Base-by-base conservation (phyloP, 768 basidiomycete species). In the Candolleomyces efflorescens region DNA sequence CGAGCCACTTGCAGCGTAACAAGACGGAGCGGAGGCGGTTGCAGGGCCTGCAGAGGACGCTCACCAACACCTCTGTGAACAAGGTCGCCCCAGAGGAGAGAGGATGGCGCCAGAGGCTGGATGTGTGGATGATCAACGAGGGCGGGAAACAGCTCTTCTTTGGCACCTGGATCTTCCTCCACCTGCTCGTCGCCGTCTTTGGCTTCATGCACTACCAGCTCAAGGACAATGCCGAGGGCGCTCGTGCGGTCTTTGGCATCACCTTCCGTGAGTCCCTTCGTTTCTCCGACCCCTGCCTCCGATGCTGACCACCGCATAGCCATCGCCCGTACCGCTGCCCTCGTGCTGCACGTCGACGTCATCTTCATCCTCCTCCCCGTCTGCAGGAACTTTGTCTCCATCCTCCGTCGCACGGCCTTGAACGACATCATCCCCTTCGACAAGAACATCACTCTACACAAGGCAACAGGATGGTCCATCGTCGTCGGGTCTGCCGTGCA, bases 111-210 rank as follows among this genome's bases (percentile, higher is more conserved):
- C 78, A 84, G 64, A 81, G 70, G 62, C 79, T 82, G 64, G 78
- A 80, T 62, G 64, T 85, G n/a, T 96, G 94, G 94, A 89, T 93
- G 89, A 92, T 94, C 70, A 94, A 95, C 68, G 94, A 95, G 67
- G 94, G 94, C 65, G 85, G 89, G 13, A 80, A 81, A 45, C 78
- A 82, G 54, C 63, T 95, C 39, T 92, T 94, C 78, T 92, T 95
- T 73, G 80, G 73, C 55, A 70, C 85, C 60, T 97, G 89, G 85
- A 74, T 95, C 52, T 73, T 92, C 69, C 80, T 96, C 32, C 94
- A 98, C 62, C 59, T 86, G 39, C 73, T 95, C 36, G 91, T 94
- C 53, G 82, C 85, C 55, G 77, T 78, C 41, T 84, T 97, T 61
- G 94, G 92, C 2, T 81, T 87, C 66, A 58, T 92, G 58, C 79